Evolutionary conservation across 2,329 filamentous ascomycete species (phyloP), one percentile per base, ranked within the genome.

Genomic region (Neurospora sp.): DNA sequence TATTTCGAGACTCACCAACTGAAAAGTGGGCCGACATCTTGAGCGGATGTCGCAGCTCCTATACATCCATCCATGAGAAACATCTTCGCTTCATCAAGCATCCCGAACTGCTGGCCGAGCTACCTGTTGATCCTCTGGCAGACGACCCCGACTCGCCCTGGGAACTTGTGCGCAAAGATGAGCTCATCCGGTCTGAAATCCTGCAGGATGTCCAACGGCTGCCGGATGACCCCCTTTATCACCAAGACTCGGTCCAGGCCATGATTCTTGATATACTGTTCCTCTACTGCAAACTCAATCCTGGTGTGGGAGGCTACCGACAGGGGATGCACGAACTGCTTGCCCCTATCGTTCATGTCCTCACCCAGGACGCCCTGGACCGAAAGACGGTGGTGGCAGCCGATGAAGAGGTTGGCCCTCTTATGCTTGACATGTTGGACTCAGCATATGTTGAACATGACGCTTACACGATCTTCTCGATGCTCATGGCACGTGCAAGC

Each of bases 311-410:
- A 17, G 93, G 89, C 19, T 99, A 99, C 78, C 89, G 96, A n/a
- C 96, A 99, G 81, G 96, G 96, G 11, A 99, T 99, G 95, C 96
- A 99, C 78, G 96, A 99, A 80, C 84, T 99, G 62, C 84, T 98
- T 15, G 96, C 96, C 0, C 94, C 96, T 0, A 89, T 99, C 43
- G 83, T 97, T 7, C 93, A 93, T 85, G 91, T 93, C 1, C 82
- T 98, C 6, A 89, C 94, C 74, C 85, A 90, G 75, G 96, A 99
- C 81, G 91, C 94, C 7, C 83, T 97, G 68, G 85, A 92, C 68
- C 78, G 80, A 3, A 75, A 77, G 2, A 77, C 79, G 3, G 74
- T 75, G 66, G 77, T 78, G 28, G 28, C 28, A 1, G 77, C 77
- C 2, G 75, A 76, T 11, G 75, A 78, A 42, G 28, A 62, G 15